Base-by-base conservation (phyloP, 2,329 filamentous ascomycete genomes). In the Ilyonectria robusta region DNA sequence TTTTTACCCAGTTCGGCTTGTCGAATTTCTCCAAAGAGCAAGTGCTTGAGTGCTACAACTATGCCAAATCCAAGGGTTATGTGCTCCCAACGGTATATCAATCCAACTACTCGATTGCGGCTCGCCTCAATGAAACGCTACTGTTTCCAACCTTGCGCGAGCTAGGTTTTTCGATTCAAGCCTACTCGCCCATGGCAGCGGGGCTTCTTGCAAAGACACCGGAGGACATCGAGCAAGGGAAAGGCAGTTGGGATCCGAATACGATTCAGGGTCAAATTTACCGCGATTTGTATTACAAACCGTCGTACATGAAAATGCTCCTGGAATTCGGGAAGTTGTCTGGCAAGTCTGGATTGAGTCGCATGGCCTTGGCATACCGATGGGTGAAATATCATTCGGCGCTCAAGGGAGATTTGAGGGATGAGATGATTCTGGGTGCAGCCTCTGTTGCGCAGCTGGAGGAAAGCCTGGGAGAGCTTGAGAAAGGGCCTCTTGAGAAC, bases 51-150 rank as follows among this genome's bases (percentile, higher is more conserved):
- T 31, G 37, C 33, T 37, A 59, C 23, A 26, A 23, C 33, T 51
- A 42, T 19, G 46, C 44, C 46, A 59, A 59, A 23, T 9, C 33
- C 2, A 59, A 59, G 11, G 46, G 33, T 19, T 59, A 59, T 15
- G 17, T 59, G n/a, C 46, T 59, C 8, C 57, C 57, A 19, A 51
- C 57, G 3, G 57, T 59, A n/a, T 59, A 59, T 19, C 57, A 59
- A 21, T 50, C 46, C 19, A 51, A 15, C 21, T 59, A 59, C 26
- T 50, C 31, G 2, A 21, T 51, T 42, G 57, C 57, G 9, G 46
- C 40, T 6, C 57, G 46, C 33, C 57, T 46, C 3, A 59, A 59
- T 26, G 57, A 59, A 15, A 59, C 46, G 3, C 31, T 40, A 13
- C 46, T 59, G 2, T 59, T 59, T 8, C 57, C 46, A 11, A 59